A percentile compares a stretch with the other conserved stretches of the same genome.
These are phyloP conservation scores for Aspergillus neotritici DNA, from an alignment of 2,329 filamentous ascomycete genomes.

Conservation along the genomic window DNA sequence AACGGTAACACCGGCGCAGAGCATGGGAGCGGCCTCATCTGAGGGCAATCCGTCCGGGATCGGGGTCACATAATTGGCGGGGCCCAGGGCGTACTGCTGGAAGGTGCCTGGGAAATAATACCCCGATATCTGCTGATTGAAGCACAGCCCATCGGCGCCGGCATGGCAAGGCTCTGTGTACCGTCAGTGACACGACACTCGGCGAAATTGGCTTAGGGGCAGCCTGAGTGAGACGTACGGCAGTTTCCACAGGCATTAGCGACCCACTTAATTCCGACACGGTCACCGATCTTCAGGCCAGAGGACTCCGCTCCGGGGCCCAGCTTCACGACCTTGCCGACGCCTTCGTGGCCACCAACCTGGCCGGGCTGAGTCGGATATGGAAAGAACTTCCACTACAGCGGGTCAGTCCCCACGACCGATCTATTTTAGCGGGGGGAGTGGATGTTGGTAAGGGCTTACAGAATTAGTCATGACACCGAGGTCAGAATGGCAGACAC, in stretches of 20 bases:
- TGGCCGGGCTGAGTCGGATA: constrained; percentile 56
- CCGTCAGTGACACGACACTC: not conserved
- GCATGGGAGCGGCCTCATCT: constrained; percentile 59
- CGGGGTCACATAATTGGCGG: constrained; percentile 63
- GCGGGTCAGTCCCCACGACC: not conserved
- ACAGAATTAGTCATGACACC: constrained; percentile 50
- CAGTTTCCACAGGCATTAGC: constrained; percentile 52
- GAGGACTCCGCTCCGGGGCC: constrained; percentile 54
- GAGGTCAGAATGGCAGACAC: constrained; percentile 61
- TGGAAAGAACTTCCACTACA: constrained; percentile 53
- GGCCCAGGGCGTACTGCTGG: constrained; percentile 61
- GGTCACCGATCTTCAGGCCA: constrained; percentile 58
- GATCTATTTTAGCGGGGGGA: no score
- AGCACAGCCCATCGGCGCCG: constrained; percentile 52
- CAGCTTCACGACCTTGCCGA: constrained; percentile 60
- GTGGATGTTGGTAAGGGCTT: constrained; percentile 1
- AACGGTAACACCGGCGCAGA: constrained; percentile 64
- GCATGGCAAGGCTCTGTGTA: constrained; percentile 45
- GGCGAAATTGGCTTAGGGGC: not conserved
- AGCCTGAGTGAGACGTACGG: constrained; percentile 26
- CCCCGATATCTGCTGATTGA: constrained; percentile 55
- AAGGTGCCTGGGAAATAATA: constrained; percentile 69
- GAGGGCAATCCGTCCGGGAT: constrained; percentile 58
- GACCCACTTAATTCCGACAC: constrained; percentile 67
- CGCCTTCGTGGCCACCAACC: constrained; percentile 65